These are phyloP conservation scores for Diplotaxis tenuifolia DNA, from an alignment of 345 rosid genomes.

Conservation along the genomic window DNA sequence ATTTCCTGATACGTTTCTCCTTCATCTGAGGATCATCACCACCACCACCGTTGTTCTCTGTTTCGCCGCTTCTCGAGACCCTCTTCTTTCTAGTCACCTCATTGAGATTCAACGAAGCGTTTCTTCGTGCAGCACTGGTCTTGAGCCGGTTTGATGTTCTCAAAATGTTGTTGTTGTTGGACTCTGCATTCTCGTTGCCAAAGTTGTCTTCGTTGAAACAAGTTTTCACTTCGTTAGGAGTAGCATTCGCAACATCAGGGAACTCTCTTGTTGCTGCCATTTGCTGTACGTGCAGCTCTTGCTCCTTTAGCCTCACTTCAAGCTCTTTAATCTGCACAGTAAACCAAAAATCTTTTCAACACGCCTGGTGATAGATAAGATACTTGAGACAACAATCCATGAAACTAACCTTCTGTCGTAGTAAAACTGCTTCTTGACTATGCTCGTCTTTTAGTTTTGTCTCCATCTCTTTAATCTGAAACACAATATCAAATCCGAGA, in stretches of 20 bases:
- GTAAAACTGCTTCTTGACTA: slow-evolving; percentile 48
- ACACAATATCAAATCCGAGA: slow-evolving; percentile 3
- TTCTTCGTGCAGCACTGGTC: slow-evolving; percentile 41
- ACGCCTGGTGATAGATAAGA: background rate
- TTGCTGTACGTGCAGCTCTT: slow-evolving; percentile 53
- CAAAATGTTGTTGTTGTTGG: slow-evolving; percentile 45
- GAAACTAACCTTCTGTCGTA: slow-evolving; percentile 50
- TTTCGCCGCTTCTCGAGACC: slow-evolving; percentile 66
- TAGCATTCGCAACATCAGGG: slow-evolving; percentile 40
- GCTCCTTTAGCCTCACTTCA: slow-evolving; percentile 73
- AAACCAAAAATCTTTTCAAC: background rate
- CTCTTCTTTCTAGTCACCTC: slow-evolving; percentile 58
- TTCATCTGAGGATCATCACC: slow-evolving; percentile 30
- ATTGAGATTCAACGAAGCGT: slow-evolving; percentile 29
- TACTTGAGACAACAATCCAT: background rate
- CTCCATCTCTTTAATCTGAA: slow-evolving; percentile 71
- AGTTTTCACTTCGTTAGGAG: slow-evolving; percentile 54
- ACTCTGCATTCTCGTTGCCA: slow-evolving; percentile 45
- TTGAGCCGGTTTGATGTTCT: slow-evolving; percentile 62
- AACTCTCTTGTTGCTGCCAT: slow-evolving; percentile 38
- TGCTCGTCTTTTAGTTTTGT: slow-evolving; percentile 55
- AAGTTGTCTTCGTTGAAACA: slow-evolving; percentile 45
- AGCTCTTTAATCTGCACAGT: slow-evolving; percentile 71
- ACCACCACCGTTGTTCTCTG: slow-evolving; percentile 53
- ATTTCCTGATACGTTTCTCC: slow-evolving; percentile 63